Evolutionary conservation across 257 asterid species (phyloP), one percentile per base, ranked within the genome.

Genomic region (Rhazya stricta): DNA sequence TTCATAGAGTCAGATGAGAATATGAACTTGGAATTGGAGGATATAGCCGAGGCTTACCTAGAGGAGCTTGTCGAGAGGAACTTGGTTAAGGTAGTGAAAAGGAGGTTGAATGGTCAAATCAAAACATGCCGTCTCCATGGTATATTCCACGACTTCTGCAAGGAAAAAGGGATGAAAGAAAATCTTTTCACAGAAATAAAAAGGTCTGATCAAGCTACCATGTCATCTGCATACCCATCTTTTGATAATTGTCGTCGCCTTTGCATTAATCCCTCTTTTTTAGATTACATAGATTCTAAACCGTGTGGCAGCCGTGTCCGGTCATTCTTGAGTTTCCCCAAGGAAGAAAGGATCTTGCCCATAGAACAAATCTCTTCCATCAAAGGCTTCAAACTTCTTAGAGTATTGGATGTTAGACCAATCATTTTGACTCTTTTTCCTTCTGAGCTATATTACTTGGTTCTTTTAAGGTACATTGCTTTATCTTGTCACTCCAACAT

Each of bases 401-500:
- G 89, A 53, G 84, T 86, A 6, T 46, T 84, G 2, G 88, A 84
- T 41, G 71, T 74, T 48, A 73, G 69, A 32, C 69, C 78, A 57
- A 56, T 83, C 42, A 80, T 70, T 10, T 83, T 81, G 30, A 10
- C 42, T 1, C n/a, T 16, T 2, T 8, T 54, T 73, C 61, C 77
- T 0, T 25, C n/a, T 21, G 68, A 56, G 25, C 69, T 62, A 18
- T 73, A 30, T 60, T 29, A 71, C 1, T 72, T 53, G 2, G 34
- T 42, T 27, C 56, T 54, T n/a, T 66, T 79, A 37, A 79, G 57
- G 45, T 67, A 73, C 51, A 18, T 90, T 32, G 88, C 81, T 27
- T 60, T 88, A 23, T 82, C 91, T 1, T 67, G 85, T 46, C 73
- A 84, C 19, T 76, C 84, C 81, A 65, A 69, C 69, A 61, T 79